These are phyloP conservation scores for Pyronema domesticum DNA, from an alignment of 495 filamentous ascomycete species.

Conservation along the genomic window DNA sequence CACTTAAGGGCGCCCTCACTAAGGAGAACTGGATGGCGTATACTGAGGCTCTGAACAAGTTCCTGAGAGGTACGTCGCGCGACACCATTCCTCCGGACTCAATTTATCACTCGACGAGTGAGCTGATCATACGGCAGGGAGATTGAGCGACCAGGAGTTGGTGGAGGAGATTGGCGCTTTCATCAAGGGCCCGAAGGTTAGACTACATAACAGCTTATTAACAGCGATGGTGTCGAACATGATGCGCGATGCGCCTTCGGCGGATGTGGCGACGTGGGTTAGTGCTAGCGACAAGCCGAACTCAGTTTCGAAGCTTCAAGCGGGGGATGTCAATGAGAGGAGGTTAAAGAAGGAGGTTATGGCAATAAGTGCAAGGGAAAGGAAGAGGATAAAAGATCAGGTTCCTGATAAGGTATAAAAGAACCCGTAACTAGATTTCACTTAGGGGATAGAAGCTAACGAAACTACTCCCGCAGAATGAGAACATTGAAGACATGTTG, in stretches of 20 bases:
- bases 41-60: constrained; percentile 63
- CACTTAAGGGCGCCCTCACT: constrained; percentile 57
- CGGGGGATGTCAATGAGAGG: constrained; percentile 79
- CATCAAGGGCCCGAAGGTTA: constrained; percentile 49
- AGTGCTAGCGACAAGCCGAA: constrained; percentile 89
- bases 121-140: constrained; percentile 33
- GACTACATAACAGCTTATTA: constrained; percentile 82
- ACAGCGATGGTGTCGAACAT: constrained; percentile 73
- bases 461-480: constrained; percentile 27
- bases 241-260: constrained; percentile 72
- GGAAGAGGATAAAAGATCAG: constrained; percentile 62
- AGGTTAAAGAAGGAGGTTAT: constrained; percentile 85
- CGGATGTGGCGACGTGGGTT: constrained; percentile 87
- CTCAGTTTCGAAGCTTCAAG: constrained; percentile 53
- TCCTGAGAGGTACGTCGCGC: constrained; percentile 53
- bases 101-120: not conserved
- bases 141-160: constrained; percentile 72
- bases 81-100: constrained; percentile 10
- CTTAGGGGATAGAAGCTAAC: not conserved
- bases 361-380: constrained; percentile 70
- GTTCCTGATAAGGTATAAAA: constrained; percentile 27
- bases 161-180: constrained; percentile 56
- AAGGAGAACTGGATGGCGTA: constrained; percentile 76
- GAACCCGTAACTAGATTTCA: not conserved
- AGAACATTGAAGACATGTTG: constrained; percentile 45